Evolutionary conservation across 495 filamentous ascomycete genomes (phyloP).

Genomic region (Talaromyces borbonicus): DNA sequence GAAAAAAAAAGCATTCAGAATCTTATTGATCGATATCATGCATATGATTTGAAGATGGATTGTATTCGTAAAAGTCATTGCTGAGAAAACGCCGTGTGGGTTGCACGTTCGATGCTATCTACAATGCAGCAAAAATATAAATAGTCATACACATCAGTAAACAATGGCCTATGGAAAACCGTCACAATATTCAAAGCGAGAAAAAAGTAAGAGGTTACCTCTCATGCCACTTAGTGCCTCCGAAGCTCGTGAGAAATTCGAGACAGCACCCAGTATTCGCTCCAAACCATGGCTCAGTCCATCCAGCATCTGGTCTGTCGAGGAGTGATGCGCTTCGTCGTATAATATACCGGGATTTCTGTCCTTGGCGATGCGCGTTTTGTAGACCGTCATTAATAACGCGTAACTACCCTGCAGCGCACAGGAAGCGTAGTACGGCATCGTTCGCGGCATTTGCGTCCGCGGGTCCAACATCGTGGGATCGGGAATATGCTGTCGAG

Average conservation of each 20-base stretch:
- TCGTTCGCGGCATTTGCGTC: conserved; percentile 39
- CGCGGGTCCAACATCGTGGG: conserved; percentile 12
- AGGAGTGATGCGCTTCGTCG: conserved; percentile 21
- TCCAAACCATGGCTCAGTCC: conserved; percentile 45
- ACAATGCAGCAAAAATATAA: conserved; percentile 3
- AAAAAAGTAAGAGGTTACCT: conserved; percentile 40
- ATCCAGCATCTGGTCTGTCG: conserved; percentile 32
- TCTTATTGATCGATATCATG: no score
- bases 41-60: background rate
- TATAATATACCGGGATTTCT: conserved; percentile 28
- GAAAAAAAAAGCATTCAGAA: no score
- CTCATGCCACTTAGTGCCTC: conserved; percentile 54
- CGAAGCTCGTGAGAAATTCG: conserved; percentile 49
- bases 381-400: conserved; percentile 46
- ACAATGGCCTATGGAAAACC: background rate
- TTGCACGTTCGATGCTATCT: conserved; percentile 40
- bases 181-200: background rate
- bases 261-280: conserved; percentile 38
- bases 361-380: conserved; percentile 39
- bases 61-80: background rate
- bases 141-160: background rate
- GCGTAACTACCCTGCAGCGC: conserved; percentile 55
- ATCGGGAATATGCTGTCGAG: conserved; percentile 12
- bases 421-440: conserved; percentile 53
- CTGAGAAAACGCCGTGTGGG: conserved; percentile 30